Evolutionary conservation across 129 eudicot species (phyloP).

Genomic region (Lactuca sativa): DNA sequence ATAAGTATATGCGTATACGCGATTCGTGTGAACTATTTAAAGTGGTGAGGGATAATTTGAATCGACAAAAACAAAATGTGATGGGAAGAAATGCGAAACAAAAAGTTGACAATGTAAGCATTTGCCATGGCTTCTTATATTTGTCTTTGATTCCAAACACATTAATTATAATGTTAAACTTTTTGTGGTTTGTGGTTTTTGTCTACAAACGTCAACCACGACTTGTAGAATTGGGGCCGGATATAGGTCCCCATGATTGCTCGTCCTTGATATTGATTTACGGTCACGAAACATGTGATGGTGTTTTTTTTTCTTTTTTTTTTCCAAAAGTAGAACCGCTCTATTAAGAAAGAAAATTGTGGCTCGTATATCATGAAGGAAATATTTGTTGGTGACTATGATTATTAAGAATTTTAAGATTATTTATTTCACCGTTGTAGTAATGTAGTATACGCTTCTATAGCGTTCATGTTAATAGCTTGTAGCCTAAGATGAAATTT

Average conservation of each 20-base stretch:
- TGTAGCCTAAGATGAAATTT: neutral
- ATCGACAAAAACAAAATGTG: slow-evolving; percentile 36
- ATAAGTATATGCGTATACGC: neutral
- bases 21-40: slow-evolving; percentile 4
- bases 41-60: slow-evolving; percentile 19
- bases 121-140: slow-evolving; percentile 15
- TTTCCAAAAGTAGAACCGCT: neutral
- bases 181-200: slow-evolving; percentile 25
- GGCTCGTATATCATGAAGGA: neutral
- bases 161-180: slow-evolving; percentile 28
- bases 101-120: slow-evolving; percentile 32
- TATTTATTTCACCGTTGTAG: neutral
- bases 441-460: neutral
- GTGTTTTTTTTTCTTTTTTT: slow-evolving; percentile 16
- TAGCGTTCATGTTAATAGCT: neutral
- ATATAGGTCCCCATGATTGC: slow-evolving; percentile 17
- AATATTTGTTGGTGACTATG: neutral
- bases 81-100: slow-evolving; percentile 31
- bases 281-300: slow-evolving; percentile 34
- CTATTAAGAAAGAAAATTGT: neutral
- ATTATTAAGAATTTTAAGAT: too few species aligned
- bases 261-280: slow-evolving; percentile 34
- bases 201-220: slow-evolving; percentile 35
- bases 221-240: slow-evolving; percentile 17
- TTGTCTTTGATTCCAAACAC: slow-evolving; percentile 24